Conservation (phyloP, 2,329 filamentous ascomycete genomes). For the Atkinsonella texensis region DNA sequence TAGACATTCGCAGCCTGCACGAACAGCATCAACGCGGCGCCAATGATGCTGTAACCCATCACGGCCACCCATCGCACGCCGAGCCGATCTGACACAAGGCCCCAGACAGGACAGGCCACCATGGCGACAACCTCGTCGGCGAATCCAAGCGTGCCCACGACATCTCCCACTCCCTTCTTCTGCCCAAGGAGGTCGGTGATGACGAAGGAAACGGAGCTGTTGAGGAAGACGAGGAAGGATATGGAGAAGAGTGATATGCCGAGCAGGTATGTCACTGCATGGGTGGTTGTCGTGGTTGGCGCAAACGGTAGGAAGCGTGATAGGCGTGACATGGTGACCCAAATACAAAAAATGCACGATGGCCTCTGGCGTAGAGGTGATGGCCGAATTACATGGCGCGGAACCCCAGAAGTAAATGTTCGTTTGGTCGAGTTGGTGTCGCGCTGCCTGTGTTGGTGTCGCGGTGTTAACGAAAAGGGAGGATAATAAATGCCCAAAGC, state of each 20-base stretch:
- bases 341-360: neutral
- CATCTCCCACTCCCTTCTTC: slow-evolving; percentile 61
- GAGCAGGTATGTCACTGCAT: slow-evolving; percentile 65
- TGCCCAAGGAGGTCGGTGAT: slow-evolving; percentile 72
- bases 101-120: slow-evolving; percentile 70
- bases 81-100: slow-evolving; percentile 62
- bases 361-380: slow-evolving; percentile 6
- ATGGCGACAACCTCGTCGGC: slow-evolving; percentile 74
- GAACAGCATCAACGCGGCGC: slow-evolving; percentile 62
- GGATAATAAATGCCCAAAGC: neutral
- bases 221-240: slow-evolving; percentile 80
- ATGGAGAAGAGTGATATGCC: slow-evolving; percentile 80
- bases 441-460: too few relatives aligned
- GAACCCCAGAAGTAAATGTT: neutral
- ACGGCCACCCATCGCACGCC: slow-evolving; percentile 64
- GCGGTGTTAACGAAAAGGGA: neutral
- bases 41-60: slow-evolving; percentile 72
- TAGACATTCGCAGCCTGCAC: slow-evolving; percentile 83
- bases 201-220: slow-evolving; percentile 73
- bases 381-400: slow-evolving; percentile 9
- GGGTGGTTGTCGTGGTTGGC: slow-evolving; percentile 44
- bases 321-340: slow-evolving; percentile 22
- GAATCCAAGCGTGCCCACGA: slow-evolving; percentile 76
- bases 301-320: slow-evolving; percentile 45
- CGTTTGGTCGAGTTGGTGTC: neutral